These are phyloP conservation scores for Parafenestella ontariensis DNA, from an alignment of 2,329 filamentous ascomycete genomes.

Conservation along the genomic window DNA sequence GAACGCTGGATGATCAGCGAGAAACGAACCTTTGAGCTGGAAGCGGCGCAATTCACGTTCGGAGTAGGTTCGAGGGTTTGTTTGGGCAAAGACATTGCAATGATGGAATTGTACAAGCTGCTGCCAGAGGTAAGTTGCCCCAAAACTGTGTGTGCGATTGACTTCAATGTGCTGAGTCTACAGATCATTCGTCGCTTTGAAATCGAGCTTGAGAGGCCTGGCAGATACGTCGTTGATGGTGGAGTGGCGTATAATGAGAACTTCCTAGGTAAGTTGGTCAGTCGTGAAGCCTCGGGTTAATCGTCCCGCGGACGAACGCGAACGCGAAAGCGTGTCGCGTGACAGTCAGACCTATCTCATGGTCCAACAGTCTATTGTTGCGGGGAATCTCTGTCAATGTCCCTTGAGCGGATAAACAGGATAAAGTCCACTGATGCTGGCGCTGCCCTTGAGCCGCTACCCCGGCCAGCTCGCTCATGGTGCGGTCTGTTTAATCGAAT, in stretches of 20 bases:
- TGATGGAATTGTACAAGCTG: conserved; percentile 42
- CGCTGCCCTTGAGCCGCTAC: conserved; percentile 6
- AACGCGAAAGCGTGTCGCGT: neutral
- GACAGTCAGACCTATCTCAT: neutral
- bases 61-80: conserved; percentile 38
- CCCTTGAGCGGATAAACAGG: conserved; percentile 11
- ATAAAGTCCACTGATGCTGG: conserved; percentile 6
- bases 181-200: conserved; percentile 40
- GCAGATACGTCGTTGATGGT: conserved; percentile 36
- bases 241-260: conserved; percentile 40
- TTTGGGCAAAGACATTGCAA: conserved; percentile 41
- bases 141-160: neutral
- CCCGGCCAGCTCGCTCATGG: conserved; percentile 1
- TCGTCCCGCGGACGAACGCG: neutral
- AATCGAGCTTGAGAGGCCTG: conserved; percentile 31
- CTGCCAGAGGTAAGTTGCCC: conserved; percentile 39
- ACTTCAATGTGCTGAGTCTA: neutral
- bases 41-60: conserved; percentile 41
- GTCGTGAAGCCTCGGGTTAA: neutral
- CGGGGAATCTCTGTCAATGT: neutral
- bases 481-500: conserved; percentile 8
- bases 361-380: neutral
- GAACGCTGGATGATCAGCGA: conserved; percentile 50
- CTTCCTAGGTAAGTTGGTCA: conserved; percentile 24
- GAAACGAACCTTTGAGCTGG: conserved; percentile 29